Conservation (phyloP, 306 rosid genomes). For the Morella rubra region DNA sequence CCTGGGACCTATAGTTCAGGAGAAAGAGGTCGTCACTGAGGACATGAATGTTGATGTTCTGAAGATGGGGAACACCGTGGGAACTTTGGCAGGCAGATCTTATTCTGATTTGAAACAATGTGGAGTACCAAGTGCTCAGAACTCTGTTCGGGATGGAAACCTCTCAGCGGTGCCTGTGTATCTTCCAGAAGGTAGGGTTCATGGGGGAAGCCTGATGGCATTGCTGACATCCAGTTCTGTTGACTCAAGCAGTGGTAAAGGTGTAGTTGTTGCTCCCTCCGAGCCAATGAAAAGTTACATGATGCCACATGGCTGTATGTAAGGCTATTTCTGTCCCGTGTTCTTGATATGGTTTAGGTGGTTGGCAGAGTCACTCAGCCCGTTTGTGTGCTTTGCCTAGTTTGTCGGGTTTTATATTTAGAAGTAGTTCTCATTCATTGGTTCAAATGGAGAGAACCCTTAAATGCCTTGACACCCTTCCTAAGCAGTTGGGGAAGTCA, state of each 20-base stretch:
- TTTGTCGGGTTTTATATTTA: conserved; percentile 22
- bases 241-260: conserved; percentile 41
- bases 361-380: conserved; percentile 36
- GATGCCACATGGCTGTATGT: conserved; percentile 60
- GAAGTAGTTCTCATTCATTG: conserved; percentile 38
- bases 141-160: conserved; percentile 34
- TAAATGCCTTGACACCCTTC: conserved; percentile 28
- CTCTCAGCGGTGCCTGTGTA: conserved; percentile 35
- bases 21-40: conserved; percentile 37
- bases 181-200: conserved; percentile 86
- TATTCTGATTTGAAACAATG: conserved; percentile 30
- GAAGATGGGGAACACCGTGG: conserved; percentile 29
- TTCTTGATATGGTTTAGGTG: conserved; percentile 34
- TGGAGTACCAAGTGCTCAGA: conserved; percentile 30
- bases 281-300: conserved; percentile 40
- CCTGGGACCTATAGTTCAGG: conserved; percentile 56
- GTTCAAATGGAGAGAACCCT: conserved; percentile 40
- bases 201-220: conserved; percentile 88
- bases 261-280: conserved; percentile 32
- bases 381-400: conserved; percentile 40
- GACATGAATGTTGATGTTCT: conserved; percentile 50
- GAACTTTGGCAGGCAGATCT: conserved; percentile 19
- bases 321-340: conserved; percentile 23
- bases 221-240: conserved; percentile 51
- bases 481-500: conserved; percentile 34